A percentile compares a stretch with the other conserved stretches of the same genome.
These are phyloP conservation scores for Corymbia citriodora DNA, from an alignment of 441 rosid species.

Conservation along the genomic window DNA sequence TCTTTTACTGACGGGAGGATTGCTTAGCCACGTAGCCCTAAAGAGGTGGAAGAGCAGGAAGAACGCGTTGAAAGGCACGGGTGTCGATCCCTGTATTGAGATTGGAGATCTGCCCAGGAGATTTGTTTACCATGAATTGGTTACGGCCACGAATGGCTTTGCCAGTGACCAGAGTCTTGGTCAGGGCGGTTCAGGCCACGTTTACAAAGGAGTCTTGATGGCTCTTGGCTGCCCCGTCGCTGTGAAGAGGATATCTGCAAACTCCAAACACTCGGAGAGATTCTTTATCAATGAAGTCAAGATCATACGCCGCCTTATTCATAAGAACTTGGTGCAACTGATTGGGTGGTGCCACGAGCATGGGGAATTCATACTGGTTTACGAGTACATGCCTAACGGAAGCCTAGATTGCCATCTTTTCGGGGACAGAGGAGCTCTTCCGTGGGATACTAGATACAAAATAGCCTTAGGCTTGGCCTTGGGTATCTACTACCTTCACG, in stretches of 20 bases:
- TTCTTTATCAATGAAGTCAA: constrained; percentile 1
- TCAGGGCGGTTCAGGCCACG: constrained; percentile 1
- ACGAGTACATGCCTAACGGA: constrained; percentile 4
- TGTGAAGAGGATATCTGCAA: constrained; percentile 1
- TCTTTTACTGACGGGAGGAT: no score
- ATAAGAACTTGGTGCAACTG: not conserved
- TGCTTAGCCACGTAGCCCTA: no score
- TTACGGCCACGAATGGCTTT: not conserved
- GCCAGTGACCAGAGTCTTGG: not conserved
- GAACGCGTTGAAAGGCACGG: no score
- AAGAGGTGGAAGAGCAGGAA: no score
- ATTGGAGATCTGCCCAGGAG: no score
- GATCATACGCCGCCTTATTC: constrained; percentile 1
- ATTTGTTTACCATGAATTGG: no score
- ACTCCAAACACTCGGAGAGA: not conserved
- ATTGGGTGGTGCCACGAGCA: constrained; percentile 3
- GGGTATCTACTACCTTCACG: constrained; percentile 1
- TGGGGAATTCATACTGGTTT: not conserved
- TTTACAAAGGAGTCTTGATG: not conserved
- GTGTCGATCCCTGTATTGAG: no score
- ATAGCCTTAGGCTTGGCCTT: not conserved
- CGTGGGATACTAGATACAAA: not conserved
- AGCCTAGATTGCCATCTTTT: constrained; percentile 9
- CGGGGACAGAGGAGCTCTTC: not conserved
- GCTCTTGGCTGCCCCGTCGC: not conserved